Conservation (phyloP, 2,329 filamentous ascomycete species). For the Penicillium frequentans region DNA sequence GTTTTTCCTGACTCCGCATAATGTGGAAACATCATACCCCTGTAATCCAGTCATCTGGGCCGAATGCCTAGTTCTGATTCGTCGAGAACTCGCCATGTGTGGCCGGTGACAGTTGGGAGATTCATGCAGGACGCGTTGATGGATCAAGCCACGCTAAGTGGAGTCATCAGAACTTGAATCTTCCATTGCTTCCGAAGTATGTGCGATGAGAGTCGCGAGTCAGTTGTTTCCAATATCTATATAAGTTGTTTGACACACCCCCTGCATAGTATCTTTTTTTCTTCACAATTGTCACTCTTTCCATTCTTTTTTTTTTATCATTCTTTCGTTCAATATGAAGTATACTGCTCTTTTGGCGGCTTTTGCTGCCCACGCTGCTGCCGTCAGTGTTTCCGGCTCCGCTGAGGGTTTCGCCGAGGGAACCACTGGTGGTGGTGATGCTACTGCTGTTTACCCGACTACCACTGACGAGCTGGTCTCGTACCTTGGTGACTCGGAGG, state of each 20-base stretch:
- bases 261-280: background rate
- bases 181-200: background rate
- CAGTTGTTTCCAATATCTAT: background rate
- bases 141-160: background rate
- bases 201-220: background rate
- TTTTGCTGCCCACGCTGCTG: constrained; percentile 21
- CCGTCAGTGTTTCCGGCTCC: constrained; percentile 29
- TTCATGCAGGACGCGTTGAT: background rate
- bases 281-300: constrained; percentile 1
- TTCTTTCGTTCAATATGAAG: constrained; percentile 16
- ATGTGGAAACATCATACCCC: background rate
- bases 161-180: background rate
- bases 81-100: background rate
- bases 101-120: background rate
- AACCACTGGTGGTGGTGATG: constrained; percentile 61
- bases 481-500: constrained; percentile 56
- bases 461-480: constrained; percentile 57
- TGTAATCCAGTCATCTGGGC: background rate
- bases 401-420: constrained; percentile 54
- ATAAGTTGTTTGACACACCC: constrained; percentile 1
- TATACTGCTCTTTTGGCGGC: constrained; percentile 17
- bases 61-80: background rate
- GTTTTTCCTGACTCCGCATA: background rate
- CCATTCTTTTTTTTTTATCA: constrained; percentile 1
- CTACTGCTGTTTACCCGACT: constrained; percentile 54